Conservation (phyloP, 306 rosid genomes). For the Gleditsia sinensis region DNA sequence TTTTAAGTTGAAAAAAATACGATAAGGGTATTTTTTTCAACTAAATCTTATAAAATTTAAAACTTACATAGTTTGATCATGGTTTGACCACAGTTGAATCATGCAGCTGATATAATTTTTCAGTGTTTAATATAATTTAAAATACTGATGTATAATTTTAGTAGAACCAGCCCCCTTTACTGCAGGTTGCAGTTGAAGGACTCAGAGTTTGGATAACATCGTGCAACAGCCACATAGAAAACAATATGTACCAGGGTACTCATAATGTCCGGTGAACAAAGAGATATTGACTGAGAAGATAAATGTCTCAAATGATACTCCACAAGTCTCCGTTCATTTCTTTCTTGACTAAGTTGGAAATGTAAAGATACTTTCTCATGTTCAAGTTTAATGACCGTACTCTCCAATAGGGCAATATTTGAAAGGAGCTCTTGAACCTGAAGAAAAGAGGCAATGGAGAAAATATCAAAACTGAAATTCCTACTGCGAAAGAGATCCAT, state of each 20-base stretch:
- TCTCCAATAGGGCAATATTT: conserved; percentile 56
- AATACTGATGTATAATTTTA: not conserved
- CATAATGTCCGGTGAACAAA: conserved; percentile 39
- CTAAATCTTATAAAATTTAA: not conserved
- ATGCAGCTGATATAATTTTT: not conserved
- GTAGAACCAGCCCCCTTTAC: not conserved
- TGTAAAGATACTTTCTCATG: conserved; percentile 70
- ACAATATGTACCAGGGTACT: conserved; percentile 40
- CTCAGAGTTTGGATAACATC: not conserved
- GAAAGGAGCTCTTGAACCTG: conserved; percentile 69
- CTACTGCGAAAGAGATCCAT: not conserved
- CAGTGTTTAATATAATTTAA: not conserved
- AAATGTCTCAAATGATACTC: conserved; percentile 63
- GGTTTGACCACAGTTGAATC: not conserved
- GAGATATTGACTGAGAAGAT: conserved; percentile 51
- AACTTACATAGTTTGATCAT: not conserved
- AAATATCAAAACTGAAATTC: conserved; percentile 10
- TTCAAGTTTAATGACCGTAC: conserved; percentile 57
- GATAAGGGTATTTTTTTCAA: not conserved
- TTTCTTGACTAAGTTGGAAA: conserved; percentile 80
- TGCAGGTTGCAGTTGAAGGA: not conserved
- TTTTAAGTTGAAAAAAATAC: not conserved
- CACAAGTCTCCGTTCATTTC: conserved; percentile 76
- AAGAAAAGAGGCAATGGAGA: not conserved
- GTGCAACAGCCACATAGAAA: not conserved